Evolutionary conservation across 345 rosid species (phyloP), one percentile per base, ranked within the genome.

Genomic region (Hevea brasiliensis): DNA sequence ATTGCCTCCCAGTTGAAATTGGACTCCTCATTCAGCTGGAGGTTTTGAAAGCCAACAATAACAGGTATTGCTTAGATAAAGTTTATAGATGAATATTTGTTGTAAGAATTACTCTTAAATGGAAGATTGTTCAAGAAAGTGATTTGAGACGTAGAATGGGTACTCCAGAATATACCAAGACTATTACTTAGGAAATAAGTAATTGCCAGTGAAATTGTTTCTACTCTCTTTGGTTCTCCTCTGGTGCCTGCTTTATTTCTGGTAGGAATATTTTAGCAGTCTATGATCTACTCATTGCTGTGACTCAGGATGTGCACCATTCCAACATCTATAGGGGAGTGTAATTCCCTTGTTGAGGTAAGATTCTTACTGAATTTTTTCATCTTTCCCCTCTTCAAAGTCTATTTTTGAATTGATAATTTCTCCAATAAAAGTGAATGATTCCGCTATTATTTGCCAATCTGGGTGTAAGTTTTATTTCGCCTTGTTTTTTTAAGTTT

Each of bases 321-420:
- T 67, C 89, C 92, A 66, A 41, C 79, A 53, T 73, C 71, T 65
- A 84, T 90, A 0, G 97, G 89, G 8, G 72, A 81, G 73, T 89
- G 97, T 70, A 44, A 35, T 53, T 86, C 91, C 58, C 90, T 94
- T 81, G 70, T 84, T 65, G 95, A 92, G 97, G 94, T 90, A 75
- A 54, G 51, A 26, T 55, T 66, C 45, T 44, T 54, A 51, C 27
- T 64, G 20, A 47, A 10, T 26, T 7, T 55, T 70, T 59, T 21
- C 45, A 14, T 45, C 35, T 62, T 26, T 17, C 21, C 41, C 21
- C 24, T 10, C 18, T 6, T 53, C 3, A n/a, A n/a, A n/a, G n/a
- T n/a, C n/a, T n/a, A 14, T 21, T 8, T 27, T 48, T 11, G 8
- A 32, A 41, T 15, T 51, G 32, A 7, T 24, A 35, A 54, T 53